Evolutionary conservation across 2,329 filamentous ascomycete species (phyloP), one percentile per base, ranked within the genome.

Genomic region (Alternaria postmessia): DNA sequence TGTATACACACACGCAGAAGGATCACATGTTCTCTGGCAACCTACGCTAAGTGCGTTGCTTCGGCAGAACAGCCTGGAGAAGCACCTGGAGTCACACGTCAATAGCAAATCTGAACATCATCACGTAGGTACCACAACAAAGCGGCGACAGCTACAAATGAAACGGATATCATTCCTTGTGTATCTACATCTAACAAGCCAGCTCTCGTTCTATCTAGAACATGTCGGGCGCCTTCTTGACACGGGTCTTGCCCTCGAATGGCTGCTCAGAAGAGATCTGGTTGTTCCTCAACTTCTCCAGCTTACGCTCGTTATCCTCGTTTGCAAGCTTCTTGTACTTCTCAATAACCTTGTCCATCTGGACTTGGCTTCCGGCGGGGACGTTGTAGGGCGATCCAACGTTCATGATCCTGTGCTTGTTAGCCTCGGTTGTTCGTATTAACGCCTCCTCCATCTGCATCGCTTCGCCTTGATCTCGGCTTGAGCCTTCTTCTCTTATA

Each of bases 381-480:
- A 90, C 84, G 72, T 91, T 91, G 78, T 82, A 88, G 16, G 88
- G 88, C 2, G 86, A 86, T 53, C 86, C 85, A 22, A 80, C 78
- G 73, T 90, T 90, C 79, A 91, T 86, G 65, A 85, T 80, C 68
- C 88, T 91, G 72, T 28, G 32, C 30, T 39, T 41, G 64, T 75
- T 59, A 74, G 67, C 57, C 9, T 49, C n/a, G 1, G 9, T 39
- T 28, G 20, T 20, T 39, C 12, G 9, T n/a, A 28, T 18, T 14
- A 11, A 30, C 24, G 3, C 5, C 6, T 9, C 16, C 12, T 16
- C 20, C 18, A 4, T 47, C 3, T 26, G 30, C 7, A 36, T 12
- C 39, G 2, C 16, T 12, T 24, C 20, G 46, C 46, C 46, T 49
- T 12, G 14, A 11, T 2, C 8, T 22, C 30, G 22, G 4, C 12